These are phyloP conservation scores for Colletotrichum sp. DNA, from an alignment of 2,329 filamentous ascomycete genomes.

Conservation along the genomic window DNA sequence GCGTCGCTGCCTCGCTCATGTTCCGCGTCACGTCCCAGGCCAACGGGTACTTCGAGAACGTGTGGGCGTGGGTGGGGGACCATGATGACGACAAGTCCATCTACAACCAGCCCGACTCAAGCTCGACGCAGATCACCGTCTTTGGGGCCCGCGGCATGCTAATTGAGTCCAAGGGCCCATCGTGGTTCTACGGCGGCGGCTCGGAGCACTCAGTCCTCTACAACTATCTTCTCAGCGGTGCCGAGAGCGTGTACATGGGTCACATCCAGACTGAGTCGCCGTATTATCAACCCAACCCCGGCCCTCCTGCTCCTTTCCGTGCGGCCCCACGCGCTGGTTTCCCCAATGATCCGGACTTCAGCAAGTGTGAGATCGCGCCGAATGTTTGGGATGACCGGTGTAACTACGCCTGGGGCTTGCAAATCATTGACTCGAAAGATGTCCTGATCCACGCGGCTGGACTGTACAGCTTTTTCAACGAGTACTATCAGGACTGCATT, in stretches of 20 bases:
- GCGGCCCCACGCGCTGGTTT: background rate
- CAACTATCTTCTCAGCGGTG: conserved; percentile 50
- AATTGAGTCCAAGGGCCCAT: conserved; percentile 31
- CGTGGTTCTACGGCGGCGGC: conserved; percentile 44
- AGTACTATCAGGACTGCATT: conserved; percentile 28
- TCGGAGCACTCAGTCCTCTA: conserved; percentile 52
- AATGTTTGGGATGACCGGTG: background rate
- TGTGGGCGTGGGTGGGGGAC: conserved; percentile 71
- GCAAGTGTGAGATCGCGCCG: background rate
- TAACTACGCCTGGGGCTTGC: conserved; percentile 24
- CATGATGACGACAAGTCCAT: conserved; percentile 38
- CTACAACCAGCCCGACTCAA: background rate
- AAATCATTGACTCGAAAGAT: conserved; percentile 23
- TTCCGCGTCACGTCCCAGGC: conserved; percentile 45
- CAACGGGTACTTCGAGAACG: conserved; percentile 55
- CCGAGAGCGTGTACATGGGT: conserved; percentile 46
- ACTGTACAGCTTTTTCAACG: conserved; percentile 30
- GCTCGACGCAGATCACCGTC: conserved; percentile 24
- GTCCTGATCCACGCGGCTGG: conserved; percentile 26
- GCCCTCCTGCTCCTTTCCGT: background rate
- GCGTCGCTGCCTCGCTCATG: conserved; percentile 49
- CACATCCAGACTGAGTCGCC: conserved; percentile 41
- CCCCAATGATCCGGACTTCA: background rate
- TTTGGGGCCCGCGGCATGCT: conserved; percentile 26
- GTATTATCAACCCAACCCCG: background rate